phyloP scores from a whole-genome alignment of 352 stramenopile species.

The Phytophthora syringae region DNA sequence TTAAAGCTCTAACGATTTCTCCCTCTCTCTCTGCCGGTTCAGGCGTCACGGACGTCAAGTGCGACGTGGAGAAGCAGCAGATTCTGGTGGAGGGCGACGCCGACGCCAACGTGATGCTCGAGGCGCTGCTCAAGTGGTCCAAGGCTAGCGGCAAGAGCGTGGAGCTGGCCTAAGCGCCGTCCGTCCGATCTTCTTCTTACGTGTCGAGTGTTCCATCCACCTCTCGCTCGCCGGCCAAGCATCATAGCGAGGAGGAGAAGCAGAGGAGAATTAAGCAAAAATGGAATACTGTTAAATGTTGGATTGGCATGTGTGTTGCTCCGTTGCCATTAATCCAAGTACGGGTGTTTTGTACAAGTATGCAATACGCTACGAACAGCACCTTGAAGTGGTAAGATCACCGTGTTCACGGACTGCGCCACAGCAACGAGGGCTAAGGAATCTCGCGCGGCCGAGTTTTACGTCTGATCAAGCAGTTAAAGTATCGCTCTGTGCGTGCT shows the following conservation, averaged over 20 bases:
- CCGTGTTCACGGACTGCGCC: no score
- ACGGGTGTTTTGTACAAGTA: no score
- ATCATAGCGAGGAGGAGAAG: conserved; percentile 7
- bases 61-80: conserved; percentile 89
- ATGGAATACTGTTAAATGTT: conserved; percentile 21
- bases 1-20: background rate
- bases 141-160: conserved; percentile 89
- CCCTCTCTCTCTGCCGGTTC: conserved; percentile 7
- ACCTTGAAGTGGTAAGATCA: no score
- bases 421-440: no score
- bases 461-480: no score
- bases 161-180: conserved; percentile 63
- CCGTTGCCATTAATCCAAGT: no score
- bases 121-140: conserved; percentile 90
- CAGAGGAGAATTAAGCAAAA: conserved; percentile 7
- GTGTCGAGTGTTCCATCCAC: conserved; percentile 9
- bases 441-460: no score
- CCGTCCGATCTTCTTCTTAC: conserved; percentile 1
- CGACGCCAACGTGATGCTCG: conserved; percentile 80
- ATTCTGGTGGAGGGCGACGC: conserved; percentile 84
- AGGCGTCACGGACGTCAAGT: conserved; percentile 87
- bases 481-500: no score
- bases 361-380: no score
- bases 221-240: background rate
- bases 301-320: no score